Evolutionary conservation across 345 rosid species (phyloP), one percentile per base, ranked within the genome.

Genomic region (Theobroma cacao): DNA sequence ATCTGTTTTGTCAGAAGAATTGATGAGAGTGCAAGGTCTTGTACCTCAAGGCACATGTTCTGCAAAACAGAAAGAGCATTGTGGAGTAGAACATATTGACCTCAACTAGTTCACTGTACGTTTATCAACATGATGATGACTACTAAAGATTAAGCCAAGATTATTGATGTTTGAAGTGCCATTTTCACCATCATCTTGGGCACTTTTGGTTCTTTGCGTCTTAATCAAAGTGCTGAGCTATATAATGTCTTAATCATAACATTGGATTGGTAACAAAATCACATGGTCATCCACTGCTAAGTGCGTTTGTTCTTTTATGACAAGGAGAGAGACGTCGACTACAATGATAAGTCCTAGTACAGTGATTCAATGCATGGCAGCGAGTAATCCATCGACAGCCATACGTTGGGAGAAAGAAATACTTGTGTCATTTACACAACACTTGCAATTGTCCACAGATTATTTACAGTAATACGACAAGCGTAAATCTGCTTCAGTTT

Each of bases 381-480:
- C 2, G n/a, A 20, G 71, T 34, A 9, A n/a, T 67, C 7, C 12
- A 7, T 43, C 6, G 67, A 61, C 31, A 17, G 15, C 59, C 20
- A 72, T 18, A 17, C 1, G 38, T 30, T 65, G 1, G 30, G 75
- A 30, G n/a, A 61, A 26, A 41, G 40, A 15, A 24, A 59, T 38
- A 11, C 7, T 24, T 28, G 0, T 15, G 58, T 9, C 24, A 70
- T 70, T 30, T 70, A 26, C 58, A 52, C 31, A 71, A 69, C 50
- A 47, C 40, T 69, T 26, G 4, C 59, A 48, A 47, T 52, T 79
- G 80, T 78, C 74, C 72, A 76, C 83, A 81, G 76, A 65, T 72
- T 78, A 52, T 78, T 76, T 72, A 78, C 82, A 80, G 11, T 5
- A 36, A 52, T 0, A 38, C 17, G 15, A 65, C 20, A 55, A 73